Conservation (phyloP, 2,329 filamentous ascomycete species). For the Fusarium verrucosum region DNA sequence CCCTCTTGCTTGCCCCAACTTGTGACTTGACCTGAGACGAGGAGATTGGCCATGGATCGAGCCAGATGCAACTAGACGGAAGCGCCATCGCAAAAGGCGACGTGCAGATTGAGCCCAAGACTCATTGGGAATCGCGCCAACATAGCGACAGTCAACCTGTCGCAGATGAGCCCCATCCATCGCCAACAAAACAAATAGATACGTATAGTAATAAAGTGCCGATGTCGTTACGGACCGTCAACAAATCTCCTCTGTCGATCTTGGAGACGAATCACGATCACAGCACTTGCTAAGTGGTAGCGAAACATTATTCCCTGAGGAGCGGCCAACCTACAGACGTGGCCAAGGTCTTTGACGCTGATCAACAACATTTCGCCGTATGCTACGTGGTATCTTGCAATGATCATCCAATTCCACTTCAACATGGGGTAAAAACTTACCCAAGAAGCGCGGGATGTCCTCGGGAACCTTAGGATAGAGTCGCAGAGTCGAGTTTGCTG, state of each 20-base stretch:
- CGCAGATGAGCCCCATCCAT: slow-evolving; percentile 24
- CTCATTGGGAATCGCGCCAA: slow-evolving; percentile 30
- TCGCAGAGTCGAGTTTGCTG: slow-evolving; percentile 5
- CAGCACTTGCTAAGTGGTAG: slow-evolving; percentile 3
- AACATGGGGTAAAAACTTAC: slow-evolving; percentile 24
- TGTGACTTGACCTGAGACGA: slow-evolving; percentile 32
- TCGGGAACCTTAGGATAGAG: not conserved
- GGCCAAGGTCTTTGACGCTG: slow-evolving; percentile 12
- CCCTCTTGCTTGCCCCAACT: slow-evolving; percentile 30
- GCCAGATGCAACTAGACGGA: slow-evolving; percentile 42
- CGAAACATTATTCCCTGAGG: slow-evolving; percentile 18
- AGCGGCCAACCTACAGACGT: not conserved
- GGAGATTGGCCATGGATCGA: slow-evolving; percentile 40
- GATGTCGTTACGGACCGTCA: slow-evolving; percentile 11
- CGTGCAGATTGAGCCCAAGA: slow-evolving; percentile 31
- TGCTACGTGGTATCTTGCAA: slow-evolving; percentile 19
- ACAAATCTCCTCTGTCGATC: slow-evolving; percentile 1
- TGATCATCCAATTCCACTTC: slow-evolving; percentile 26
- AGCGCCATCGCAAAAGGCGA: slow-evolving; percentile 36
- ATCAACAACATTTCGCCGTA: slow-evolving; percentile 12
- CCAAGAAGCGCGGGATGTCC: slow-evolving; percentile 16
- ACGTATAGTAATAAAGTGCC: slow-evolving; percentile 9
- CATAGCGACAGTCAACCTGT: slow-evolving; percentile 7
- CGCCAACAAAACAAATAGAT: slow-evolving; percentile 13
- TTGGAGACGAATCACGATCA: slow-evolving; percentile 12